phyloP scores from a whole-genome alignment of 495 filamentous ascomycete genomes.

The Penicillium crystallinum region DNA sequence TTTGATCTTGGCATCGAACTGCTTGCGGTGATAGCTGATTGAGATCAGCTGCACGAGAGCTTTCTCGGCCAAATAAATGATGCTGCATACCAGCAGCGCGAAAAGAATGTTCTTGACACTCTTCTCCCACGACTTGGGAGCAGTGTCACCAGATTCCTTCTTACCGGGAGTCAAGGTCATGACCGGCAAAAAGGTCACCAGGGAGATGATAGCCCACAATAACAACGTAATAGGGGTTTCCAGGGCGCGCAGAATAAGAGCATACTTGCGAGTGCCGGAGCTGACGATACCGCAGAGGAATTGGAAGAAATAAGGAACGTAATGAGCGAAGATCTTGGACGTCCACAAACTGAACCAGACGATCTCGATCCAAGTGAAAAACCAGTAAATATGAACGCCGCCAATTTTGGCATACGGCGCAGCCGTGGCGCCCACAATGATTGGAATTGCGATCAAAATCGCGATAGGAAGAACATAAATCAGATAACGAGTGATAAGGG shows the following conservation, averaged over 20 bases:
- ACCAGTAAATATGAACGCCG: constrained; percentile 64
- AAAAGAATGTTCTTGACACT: constrained; percentile 69
- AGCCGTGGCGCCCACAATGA: constrained; percentile 65
- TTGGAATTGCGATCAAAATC: constrained; percentile 69
- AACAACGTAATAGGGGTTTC: constrained; percentile 86
- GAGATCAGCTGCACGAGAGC: constrained; percentile 85
- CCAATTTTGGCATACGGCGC: constrained; percentile 51
- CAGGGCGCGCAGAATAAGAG: constrained; percentile 68
- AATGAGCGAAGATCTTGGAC: constrained; percentile 74
- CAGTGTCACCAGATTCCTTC: constrained; percentile 23
- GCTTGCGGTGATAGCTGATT: constrained; percentile 90
- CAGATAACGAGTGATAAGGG: constrained; percentile 79
- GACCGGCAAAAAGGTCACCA: constrained; percentile 72
- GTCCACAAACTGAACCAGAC: constrained; percentile 87
- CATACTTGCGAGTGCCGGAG: constrained; percentile 89
- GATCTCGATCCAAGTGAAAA: constrained; percentile 90
- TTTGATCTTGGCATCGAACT: constrained; percentile 83
- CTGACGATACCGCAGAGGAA: constrained; percentile 85
- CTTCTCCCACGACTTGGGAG: constrained; percentile 47
- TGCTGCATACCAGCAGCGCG: constrained; percentile 67
- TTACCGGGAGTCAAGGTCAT: constrained; percentile 44
- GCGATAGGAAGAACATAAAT: constrained; percentile 82
- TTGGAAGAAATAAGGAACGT: constrained; percentile 78
- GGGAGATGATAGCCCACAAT: constrained; percentile 73
- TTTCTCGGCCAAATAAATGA: constrained; percentile 78